A percentile compares a stretch with the other conserved stretches of the same genome.
phyloP scores from a whole-genome alignment of 345 rosid species.

The Salix exigua region DNA sequence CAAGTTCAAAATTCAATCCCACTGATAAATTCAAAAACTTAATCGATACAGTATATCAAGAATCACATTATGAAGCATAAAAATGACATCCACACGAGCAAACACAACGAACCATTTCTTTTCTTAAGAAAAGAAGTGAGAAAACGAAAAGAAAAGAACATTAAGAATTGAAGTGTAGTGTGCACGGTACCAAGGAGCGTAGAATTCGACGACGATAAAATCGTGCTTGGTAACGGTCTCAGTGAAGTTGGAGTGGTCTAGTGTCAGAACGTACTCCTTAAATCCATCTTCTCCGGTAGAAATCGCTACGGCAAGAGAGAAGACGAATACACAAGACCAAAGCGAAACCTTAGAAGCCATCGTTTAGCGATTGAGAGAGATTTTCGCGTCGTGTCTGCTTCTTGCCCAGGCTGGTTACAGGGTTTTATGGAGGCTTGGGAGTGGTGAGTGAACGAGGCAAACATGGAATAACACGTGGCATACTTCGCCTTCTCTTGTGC shows the following conservation, averaged over 20 bases:
- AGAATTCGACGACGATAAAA: conserved; percentile 90
- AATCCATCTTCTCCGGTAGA: conserved; percentile 46
- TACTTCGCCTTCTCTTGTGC: neutral
- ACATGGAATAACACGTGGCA: conserved; percentile 20
- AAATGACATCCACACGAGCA: neutral
- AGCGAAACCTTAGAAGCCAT: conserved; percentile 37
- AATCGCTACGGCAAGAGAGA: conserved; percentile 34
- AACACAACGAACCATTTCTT: neutral
- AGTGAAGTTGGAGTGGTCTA: conserved; percentile 83
- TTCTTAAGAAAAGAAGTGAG: neutral
- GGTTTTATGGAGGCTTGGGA: neutral
- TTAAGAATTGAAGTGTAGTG: neutral
- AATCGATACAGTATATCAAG: neutral
- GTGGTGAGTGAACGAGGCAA: conserved; percentile 13
- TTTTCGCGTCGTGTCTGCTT: neutral
- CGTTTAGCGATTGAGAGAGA: neutral
- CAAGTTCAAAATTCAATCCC: neutral
- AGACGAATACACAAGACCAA: conserved; percentile 28
- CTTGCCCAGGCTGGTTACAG: neutral
- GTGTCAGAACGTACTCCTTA: conserved; percentile 75
- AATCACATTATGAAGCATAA: neutral
- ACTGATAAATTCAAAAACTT: neutral
- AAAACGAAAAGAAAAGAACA: too few relatives aligned
- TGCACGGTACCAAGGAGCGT: conserved; percentile 78
- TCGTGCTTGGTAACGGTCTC: conserved; percentile 71